Base-by-base conservation (phyloP, 2,329 filamentous ascomycete species). In the Penicillium sp. region DNA sequence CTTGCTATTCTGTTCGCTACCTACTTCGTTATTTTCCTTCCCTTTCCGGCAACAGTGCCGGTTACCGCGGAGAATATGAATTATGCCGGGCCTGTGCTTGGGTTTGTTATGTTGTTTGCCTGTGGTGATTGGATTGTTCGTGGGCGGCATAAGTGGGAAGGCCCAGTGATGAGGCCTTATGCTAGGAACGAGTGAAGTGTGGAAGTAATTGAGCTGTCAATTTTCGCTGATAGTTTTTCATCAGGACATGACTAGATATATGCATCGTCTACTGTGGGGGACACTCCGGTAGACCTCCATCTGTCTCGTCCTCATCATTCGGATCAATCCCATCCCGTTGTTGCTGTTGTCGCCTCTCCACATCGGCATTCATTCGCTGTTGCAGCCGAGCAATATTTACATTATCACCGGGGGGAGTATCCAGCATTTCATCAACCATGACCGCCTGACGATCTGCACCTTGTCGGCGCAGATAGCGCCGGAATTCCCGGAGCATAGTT, bases 31-130 rank as follows among this genome's bases (percentile, higher is more conserved):
- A 62, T 72, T 10, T 73, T 72, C 57, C 56, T 71, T 42, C 68
- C 68, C 3, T 74, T 75, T 45, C 72, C 73, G 0, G 43, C 66
- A 0, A 63, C 57, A 1, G 9, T 69, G 27, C 72, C 73, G 1
- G 71, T 75, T 10, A 72, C 68, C 1, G 62, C 61, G 1, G 58
- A 64, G 43, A 72, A 71, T 13, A 72, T 75, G 70, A 75, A 75
- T 35, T 74, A 74, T 55, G 69, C 62, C 0, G 65, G 63, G 1
- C 66, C 67, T 3, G 65, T 69, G 45, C 57, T 69, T 31, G 62
- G 64, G 0, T 63, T 64, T 37, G 56, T 68, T 13, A 67, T 66
- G 60, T 19, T 69, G 1, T 66, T 67, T 52, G 64, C 62, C 2
- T 57, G 57, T 49, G 60, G 33, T 0, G 65, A 69, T 54, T 69